Conservation (phyloP, 805 yeast species). For the Candida railenensis region DNA sequence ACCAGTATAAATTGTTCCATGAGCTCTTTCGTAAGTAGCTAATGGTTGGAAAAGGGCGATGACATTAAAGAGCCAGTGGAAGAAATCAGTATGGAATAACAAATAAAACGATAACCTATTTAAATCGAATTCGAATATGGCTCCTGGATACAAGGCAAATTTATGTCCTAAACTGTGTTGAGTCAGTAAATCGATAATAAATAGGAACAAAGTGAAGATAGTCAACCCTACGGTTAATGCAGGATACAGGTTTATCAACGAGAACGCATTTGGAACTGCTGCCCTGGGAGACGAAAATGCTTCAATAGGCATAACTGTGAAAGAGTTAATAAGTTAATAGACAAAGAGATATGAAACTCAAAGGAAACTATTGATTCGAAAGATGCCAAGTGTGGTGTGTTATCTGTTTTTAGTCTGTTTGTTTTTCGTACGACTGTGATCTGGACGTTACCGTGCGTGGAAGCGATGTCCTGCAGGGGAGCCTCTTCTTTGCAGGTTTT, state of each 20-base stretch:
- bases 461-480: too few relatives aligned
- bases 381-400: neutral
- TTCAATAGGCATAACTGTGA: neutral
- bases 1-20: slow-evolving; percentile 88
- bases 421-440: too few relatives aligned
- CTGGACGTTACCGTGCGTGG: too few relatives aligned
- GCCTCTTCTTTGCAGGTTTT: too few relatives aligned
- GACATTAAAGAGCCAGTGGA: slow-evolving; percentile 63
- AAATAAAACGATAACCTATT: slow-evolving; percentile 69
- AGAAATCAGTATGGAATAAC: slow-evolving; percentile 57
- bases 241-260: slow-evolving; percentile 30
- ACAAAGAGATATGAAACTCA: neutral
- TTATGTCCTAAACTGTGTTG: slow-evolving; percentile 25
- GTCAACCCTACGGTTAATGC: slow-evolving; percentile 63
- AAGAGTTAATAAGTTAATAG: neutral
- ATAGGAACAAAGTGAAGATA: slow-evolving; percentile 52
- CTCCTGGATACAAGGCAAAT: slow-evolving; percentile 55
- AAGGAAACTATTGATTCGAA: too few relatives aligned
- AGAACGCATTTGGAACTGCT: neutral
- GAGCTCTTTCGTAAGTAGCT: slow-evolving; percentile 61
- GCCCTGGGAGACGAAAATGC: neutral
- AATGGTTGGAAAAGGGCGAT: slow-evolving; percentile 58
- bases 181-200: slow-evolving; percentile 28
- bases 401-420: too few relatives aligned
- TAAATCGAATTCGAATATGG: slow-evolving; percentile 46